phyloP scores from a whole-genome alignment of 163 green algal genomes.

The Scenedesmus sp. region DNA sequence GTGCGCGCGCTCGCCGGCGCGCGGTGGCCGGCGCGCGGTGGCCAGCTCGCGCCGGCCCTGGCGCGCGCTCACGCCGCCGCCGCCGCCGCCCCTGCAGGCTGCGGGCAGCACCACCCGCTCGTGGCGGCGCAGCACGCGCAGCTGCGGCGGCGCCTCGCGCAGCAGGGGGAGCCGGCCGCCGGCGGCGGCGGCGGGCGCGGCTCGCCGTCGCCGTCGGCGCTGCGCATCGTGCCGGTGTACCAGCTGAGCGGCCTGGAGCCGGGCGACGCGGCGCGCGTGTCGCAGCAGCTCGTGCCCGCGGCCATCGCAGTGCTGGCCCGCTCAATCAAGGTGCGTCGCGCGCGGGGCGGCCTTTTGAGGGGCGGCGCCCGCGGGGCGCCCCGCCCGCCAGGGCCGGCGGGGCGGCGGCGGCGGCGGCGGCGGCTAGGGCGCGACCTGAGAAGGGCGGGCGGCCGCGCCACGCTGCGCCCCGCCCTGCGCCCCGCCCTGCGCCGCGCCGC shows the following conservation, averaged over 20 bases:
- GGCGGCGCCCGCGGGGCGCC: neutral
- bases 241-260: conserved; percentile 13
- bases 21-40: too few relatives aligned
- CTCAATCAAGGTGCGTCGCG: conserved; percentile 10
- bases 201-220: neutral
- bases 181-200: neutral
- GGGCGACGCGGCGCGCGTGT: conserved; percentile 10
- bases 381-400: neutral
- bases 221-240: conserved; percentile 4
- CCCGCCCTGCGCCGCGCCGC: neutral
- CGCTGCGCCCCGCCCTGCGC: neutral
- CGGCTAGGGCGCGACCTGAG: neutral
- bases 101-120: neutral
- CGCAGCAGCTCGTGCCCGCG: conserved; percentile 34
- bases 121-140: neutral
- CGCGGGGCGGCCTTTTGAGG: neutral
- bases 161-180: conserved; percentile 8
- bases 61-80: too few relatives aligned
- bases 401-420: too few relatives aligned
- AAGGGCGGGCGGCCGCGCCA: neutral
- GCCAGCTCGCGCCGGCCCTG: too few relatives aligned
- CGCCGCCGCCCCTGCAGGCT: neutral
- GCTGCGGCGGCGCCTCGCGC: neutral
- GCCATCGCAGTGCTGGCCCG: conserved; percentile 28
- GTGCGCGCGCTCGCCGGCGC: too few relatives aligned